Evolutionary conservation across 805 yeast genomes (phyloP).

Genomic region (Candida maesae): DNA sequence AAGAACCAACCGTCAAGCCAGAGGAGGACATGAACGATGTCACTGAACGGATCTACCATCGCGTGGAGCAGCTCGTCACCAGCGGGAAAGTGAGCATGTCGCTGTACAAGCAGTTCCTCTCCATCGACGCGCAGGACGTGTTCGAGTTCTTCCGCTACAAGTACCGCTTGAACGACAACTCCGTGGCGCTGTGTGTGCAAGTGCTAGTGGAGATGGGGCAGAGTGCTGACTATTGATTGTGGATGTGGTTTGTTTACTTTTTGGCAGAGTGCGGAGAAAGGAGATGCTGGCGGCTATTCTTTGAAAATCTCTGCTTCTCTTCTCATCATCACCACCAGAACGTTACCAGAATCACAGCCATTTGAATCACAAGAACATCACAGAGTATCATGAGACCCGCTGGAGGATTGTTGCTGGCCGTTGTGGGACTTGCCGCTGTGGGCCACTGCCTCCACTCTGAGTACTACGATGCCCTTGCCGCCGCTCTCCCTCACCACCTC

Average conservation of each 20-base stretch:
- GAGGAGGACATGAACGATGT: constrained; percentile 5
- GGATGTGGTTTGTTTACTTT: no score
- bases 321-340: no score
- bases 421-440: not conserved
- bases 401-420: not conserved
- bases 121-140: constrained; percentile 13
- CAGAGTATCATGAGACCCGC: not conserved
- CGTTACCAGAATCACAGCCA: no score
- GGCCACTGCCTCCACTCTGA: not conserved
- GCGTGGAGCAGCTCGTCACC: constrained; percentile 7
- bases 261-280: no score
- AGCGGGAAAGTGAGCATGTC: constrained; percentile 3
- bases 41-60: constrained; percentile 12
- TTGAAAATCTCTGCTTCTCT: no score
- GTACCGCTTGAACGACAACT: constrained; percentile 9
- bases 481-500: not conserved
- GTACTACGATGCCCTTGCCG: constrained; percentile 3
- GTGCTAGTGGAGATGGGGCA: constrained; percentile 12
- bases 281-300: no score
- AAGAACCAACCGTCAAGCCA: constrained; percentile 1
- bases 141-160: constrained; percentile 13
- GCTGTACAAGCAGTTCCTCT: constrained; percentile 11
- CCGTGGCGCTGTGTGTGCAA: constrained; percentile 13
- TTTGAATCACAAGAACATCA: not conserved
- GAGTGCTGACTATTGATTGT: constrained; percentile 7